Conservation (phyloP, 2,329 filamentous ascomycete genomes). For the Domatiomyces globalis region DNA sequence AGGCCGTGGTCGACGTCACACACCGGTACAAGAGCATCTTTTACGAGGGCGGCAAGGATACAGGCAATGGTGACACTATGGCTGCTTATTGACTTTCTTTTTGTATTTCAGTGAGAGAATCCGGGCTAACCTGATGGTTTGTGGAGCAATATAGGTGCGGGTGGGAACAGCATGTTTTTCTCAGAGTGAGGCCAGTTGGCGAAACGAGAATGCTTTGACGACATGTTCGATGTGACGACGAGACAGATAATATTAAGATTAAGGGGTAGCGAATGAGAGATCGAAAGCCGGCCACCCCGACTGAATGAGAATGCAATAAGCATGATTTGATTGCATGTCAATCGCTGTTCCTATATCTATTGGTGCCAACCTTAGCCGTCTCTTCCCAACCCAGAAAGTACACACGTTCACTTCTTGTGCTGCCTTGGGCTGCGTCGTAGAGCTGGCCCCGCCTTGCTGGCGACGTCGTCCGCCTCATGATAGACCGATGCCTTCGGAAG, state of each 20-base stretch:
- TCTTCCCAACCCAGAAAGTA: background rate
- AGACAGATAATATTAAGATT: background rate
- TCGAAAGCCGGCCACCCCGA: background rate
- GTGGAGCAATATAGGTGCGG: background rate
- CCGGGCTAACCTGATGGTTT: background rate
- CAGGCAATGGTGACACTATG: slow-evolving; percentile 2
- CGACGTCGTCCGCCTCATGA: background rate
- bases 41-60: slow-evolving; percentile 31
- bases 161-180: background rate
- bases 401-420: background rate
- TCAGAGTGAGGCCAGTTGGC: background rate
- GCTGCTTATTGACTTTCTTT: background rate
- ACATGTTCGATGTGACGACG: no score
- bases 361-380: no score
- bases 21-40: slow-evolving; percentile 73
- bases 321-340: background rate
- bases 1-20: slow-evolving; percentile 71
- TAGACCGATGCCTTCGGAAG: background rate
- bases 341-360: background rate
- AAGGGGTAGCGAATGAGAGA: background rate
- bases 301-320: background rate
- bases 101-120: background rate
- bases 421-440: slow-evolving; percentile 4
- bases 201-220: no score
- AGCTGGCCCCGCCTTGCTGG: background rate